A percentile compares a stretch with the other conserved stretches of the same genome.
Evolutionary conservation across 805 yeast genomes (phyloP).

Genomic region (Pichia ethanolica): DNA sequence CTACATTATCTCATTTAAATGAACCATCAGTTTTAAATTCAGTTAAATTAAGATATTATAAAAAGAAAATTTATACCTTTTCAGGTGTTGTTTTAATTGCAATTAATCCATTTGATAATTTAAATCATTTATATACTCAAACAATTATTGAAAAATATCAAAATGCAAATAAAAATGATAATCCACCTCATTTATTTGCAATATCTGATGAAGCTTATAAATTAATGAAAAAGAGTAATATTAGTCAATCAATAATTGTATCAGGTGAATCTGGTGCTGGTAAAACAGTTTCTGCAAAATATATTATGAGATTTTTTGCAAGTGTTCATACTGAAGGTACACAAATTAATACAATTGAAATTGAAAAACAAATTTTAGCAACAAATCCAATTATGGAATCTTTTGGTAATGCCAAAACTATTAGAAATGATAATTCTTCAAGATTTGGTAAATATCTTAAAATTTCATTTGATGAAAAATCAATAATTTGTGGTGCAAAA

Average conservation of each 20-base stretch:
- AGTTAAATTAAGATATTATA: conserved; percentile 81
- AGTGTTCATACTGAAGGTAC: conserved; percentile 66
- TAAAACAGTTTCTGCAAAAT: conserved; percentile 94
- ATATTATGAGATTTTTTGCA: conserved; percentile 95
- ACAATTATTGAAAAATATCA: conserved; percentile 91
- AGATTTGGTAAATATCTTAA: conserved; percentile 95
- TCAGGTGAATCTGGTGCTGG: conserved; percentile 99
- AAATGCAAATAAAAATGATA: conserved; percentile 83
- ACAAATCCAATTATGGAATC: conserved; percentile 98
- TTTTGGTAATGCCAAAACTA: conserved; percentile 96
- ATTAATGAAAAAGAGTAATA: conserved; percentile 75
- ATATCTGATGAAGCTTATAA: conserved; percentile 96
- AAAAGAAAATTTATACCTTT: conserved; percentile 85
- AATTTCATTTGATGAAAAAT: conserved; percentile 67
- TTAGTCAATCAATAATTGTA: conserved; percentile 94
- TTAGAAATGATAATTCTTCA: conserved; percentile 94
- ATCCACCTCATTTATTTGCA: conserved; percentile 94
- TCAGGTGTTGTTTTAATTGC: conserved; percentile 96
- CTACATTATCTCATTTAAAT: conserved; percentile 83
- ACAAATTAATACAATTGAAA: conserved; percentile 44
- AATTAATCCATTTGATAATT: conserved; percentile 87
- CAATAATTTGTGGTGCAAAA: conserved; percentile 86
- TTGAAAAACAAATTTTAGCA: conserved; percentile 89
- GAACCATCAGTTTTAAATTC: conserved; percentile 97
- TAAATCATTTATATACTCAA: conserved; percentile 80